Conservation (phyloP, 2,329 filamentous ascomycete species). For the Scedosporium apiospermum region DNA sequence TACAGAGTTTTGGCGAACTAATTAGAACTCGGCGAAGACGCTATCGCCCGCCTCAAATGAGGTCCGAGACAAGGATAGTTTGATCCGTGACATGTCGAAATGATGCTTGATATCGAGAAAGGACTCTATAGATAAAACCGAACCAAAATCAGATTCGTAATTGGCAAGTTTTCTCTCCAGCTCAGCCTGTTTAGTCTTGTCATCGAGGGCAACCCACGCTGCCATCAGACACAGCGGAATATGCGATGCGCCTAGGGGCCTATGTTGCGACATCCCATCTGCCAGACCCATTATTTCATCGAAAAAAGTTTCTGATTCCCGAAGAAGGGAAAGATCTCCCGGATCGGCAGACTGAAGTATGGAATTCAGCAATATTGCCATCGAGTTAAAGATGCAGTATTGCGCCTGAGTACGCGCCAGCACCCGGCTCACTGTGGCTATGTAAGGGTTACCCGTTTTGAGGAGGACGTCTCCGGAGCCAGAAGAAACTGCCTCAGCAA, state of each 20-base stretch:
- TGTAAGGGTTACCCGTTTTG: not conserved
- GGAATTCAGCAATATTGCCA: not conserved
- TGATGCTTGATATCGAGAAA: not conserved
- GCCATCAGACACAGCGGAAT: not conserved
- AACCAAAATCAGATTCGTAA: not conserved
- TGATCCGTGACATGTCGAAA: not conserved
- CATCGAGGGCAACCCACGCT: not conserved
- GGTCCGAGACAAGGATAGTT: not conserved
- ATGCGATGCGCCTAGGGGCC: not conserved
- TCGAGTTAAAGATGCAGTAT: not conserved
- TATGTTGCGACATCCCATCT: not conserved
- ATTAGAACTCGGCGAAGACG: too few relatives aligned
- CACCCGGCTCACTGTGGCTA: not conserved
- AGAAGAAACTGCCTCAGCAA: not conserved
- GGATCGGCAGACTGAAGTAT: not conserved
- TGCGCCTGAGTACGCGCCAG: not conserved
- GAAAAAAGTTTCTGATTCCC: not conserved
- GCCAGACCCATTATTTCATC: not conserved
- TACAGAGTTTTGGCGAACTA: too few relatives aligned
- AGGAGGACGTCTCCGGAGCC: not conserved
- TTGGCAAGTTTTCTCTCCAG: not conserved
- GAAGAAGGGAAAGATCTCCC: not conserved
- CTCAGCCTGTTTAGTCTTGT: not conserved
- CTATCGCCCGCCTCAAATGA: too few relatives aligned
- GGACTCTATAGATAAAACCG: not conserved